Conservation (phyloP, 2,329 filamentous ascomycete genomes). For the Colletotrichum destructivum region DNA sequence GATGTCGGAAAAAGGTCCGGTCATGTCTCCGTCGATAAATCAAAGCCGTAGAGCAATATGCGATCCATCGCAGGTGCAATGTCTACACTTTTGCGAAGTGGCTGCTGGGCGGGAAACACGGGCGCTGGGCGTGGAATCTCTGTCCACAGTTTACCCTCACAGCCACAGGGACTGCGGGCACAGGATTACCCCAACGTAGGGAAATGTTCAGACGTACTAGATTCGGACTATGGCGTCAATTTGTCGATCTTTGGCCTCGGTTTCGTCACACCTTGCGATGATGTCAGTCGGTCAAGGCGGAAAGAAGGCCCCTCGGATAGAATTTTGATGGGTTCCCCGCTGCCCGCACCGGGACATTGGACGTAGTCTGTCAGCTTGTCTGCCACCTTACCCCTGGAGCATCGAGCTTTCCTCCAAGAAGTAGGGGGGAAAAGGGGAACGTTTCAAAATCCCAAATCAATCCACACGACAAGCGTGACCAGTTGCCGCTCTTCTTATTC, state of each 20-base stretch:
- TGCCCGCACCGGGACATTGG: slow-evolving; percentile 27
- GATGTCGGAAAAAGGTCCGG: neutral
- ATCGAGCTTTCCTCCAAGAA: neutral
- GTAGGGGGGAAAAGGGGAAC: neutral
- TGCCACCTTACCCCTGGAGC: neutral
- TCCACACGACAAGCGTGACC: neutral
- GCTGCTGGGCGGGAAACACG: neutral
- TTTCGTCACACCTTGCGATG: slow-evolving; percentile 39
- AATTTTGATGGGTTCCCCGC: slow-evolving; percentile 37
- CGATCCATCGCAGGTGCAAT: slow-evolving; percentile 1
- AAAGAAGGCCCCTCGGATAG: slow-evolving; percentile 26
- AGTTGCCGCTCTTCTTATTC: neutral
- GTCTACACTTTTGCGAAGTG: neutral
- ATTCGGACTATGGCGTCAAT: slow-evolving; percentile 36
- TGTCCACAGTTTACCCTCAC: slow-evolving; percentile 3
- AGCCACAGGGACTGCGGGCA: slow-evolving; percentile 14
- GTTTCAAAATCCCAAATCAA: neutral
- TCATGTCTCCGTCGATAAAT: neutral
- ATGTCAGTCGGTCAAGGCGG: slow-evolving; percentile 40
- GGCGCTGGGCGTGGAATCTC: neutral
- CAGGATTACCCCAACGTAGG: slow-evolving; percentile 4
- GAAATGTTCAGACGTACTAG: slow-evolving; percentile 20
- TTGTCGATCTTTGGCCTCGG: slow-evolving; percentile 36
- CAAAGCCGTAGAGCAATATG: neutral
- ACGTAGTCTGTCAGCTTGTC: slow-evolving; percentile 22